phyloP scores from a whole-genome alignment of 75 land plant species.

The Selaginella tamariscina region DNA sequence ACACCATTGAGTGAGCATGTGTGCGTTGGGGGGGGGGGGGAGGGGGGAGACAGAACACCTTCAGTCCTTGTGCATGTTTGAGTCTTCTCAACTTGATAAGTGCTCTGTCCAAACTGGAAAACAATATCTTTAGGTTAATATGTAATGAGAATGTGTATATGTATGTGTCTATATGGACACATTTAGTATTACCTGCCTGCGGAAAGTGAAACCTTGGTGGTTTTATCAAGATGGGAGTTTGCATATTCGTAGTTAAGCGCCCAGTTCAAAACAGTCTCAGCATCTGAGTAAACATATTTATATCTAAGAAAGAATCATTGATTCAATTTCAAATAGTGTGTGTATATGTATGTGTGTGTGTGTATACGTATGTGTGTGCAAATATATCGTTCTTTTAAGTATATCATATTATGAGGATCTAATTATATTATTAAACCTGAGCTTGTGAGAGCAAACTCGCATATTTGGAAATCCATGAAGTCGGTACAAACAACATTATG shows the following conservation, averaged over 20 bases:
- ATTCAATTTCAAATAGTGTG: no score
- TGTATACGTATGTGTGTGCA: no score
- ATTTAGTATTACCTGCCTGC: background rate
- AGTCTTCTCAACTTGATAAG: background rate
- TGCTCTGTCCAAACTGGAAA: background rate
- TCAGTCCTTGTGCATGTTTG: background rate
- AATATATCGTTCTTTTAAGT: no score
- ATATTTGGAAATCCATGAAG: constrained; percentile 15
- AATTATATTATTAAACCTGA: no score
- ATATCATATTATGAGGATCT: no score
- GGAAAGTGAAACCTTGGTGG: constrained; percentile 27
- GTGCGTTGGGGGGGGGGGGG: no score
- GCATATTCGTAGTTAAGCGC: constrained; percentile 76
- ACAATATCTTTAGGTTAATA: no score
- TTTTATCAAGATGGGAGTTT: constrained; percentile 22
- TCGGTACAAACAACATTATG: constrained; percentile 28
- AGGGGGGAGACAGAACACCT: no score
- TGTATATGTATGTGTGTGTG: no score
- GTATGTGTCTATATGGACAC: background rate
- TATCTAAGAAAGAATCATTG: background rate
- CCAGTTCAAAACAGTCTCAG: constrained; percentile 89
- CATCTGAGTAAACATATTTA: constrained; percentile 37
- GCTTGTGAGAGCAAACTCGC: constrained; percentile 18
- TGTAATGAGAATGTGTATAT: no score
- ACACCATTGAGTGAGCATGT: background rate